phyloP scores from a whole-genome alignment of 768 basidiomycete species.

The Tulasnella sp. region DNA sequence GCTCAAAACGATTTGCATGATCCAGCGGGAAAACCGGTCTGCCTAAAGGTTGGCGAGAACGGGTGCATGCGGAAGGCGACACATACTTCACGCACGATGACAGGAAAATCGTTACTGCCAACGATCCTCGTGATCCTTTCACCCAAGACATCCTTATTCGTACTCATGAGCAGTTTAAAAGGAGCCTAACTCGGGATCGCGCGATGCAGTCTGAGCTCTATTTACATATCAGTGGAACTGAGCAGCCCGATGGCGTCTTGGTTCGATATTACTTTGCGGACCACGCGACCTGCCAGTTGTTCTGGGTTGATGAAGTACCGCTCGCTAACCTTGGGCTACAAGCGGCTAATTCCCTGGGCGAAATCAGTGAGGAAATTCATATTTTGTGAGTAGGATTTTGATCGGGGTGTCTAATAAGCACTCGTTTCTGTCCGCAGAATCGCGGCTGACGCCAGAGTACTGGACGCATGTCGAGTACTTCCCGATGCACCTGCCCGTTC shows the following conservation, averaged over 20 bases:
- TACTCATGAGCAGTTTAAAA: background rate
- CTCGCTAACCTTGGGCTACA: background rate
- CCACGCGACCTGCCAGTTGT: background rate
- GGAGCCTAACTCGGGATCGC: background rate
- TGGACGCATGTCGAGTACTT: conserved; percentile 11
- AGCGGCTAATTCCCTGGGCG: background rate
- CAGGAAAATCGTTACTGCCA: background rate
- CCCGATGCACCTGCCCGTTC: background rate
- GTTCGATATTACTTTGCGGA: conserved; percentile 5
- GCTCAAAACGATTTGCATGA: background rate
- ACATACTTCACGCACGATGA: background rate
- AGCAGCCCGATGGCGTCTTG: background rate
- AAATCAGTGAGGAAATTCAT: background rate
- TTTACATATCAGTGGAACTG: background rate
- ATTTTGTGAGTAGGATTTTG: too few relatives aligned
- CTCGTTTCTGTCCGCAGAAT: conserved; percentile 3
- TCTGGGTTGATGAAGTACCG: conserved; percentile 3
- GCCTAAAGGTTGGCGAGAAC: background rate
- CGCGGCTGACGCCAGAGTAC: conserved; percentile 6
- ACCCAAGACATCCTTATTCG: background rate
- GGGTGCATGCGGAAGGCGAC: conserved; percentile 5
- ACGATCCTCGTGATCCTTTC: background rate
- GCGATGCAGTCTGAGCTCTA: background rate
- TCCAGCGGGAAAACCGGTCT: background rate
- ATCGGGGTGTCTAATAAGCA: background rate